Evolutionary conservation across 331 rosid genomes (phyloP), one percentile per base, ranked within the genome.

Genomic region (Arachis monticola): DNA sequence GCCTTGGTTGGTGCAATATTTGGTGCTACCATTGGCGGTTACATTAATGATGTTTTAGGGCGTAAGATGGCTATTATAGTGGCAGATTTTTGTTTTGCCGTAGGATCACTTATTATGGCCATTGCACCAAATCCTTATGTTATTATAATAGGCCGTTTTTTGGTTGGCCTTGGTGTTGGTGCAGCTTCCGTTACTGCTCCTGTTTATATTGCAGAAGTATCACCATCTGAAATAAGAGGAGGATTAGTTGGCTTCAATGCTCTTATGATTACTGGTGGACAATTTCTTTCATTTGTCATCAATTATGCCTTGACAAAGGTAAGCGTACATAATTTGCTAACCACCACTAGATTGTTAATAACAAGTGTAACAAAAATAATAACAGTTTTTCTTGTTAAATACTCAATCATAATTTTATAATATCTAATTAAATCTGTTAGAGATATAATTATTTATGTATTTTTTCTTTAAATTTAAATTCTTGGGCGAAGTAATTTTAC

Each of bases 161-260:
- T 79, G 7, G 79, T 79, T 0, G 75, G 83, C 0, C 7, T 79
- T 0, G 79, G 75, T 6, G 64, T 79, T 0, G 83, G 83, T 13
- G 38, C 12, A 1, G 80, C 83, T 6, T 80, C 79, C 1, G 83
- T 80, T 7, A 80, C 76, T 32, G 76, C 76, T 42, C 76, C 80
- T 9, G 62, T 80, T 1, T 80, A 80, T 11, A 80, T 80, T 63
- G 80, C 80, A 4, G 83, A 80, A 68, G 76, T 32, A 35, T 60
- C 80, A 4, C 83, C 83, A 3, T 67, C 76, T 1, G 80, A 80
- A 53, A 74, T 74, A 0, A 52, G 79, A 51, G 83, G 79, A 50
- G 76, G 67, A 10, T 13, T 80, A 0, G 83, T 74, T 3, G 53
- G 79, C 10, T 64, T 72, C 0, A 80, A 80, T 61, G 17, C 2